A percentile compares a stretch with the other conserved stretches of the same genome.
phyloP scores from a whole-genome alignment of 192 early-diverging fungal genomes.

The Umbelopsis sp. region DNA sequence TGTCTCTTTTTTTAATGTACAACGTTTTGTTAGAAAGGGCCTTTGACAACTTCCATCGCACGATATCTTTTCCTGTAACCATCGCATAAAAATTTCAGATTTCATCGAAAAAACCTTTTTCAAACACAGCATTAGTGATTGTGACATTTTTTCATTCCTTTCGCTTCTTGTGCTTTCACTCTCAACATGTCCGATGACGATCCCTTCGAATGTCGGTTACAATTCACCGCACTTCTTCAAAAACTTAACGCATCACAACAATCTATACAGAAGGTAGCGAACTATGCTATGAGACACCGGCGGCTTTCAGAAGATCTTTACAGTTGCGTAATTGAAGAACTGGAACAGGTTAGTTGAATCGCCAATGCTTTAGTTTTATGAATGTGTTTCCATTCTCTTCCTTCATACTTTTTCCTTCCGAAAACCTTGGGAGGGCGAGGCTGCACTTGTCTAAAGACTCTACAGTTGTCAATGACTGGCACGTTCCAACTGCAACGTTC shows the following conservation, averaged over 20 bases:
- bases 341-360: slow-evolving; percentile 51
- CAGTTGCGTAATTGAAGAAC: slow-evolving; percentile 57
- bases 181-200: slow-evolving; percentile 48
- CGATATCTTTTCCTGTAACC: too few relatives aligned
- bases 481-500: too few relatives aligned
- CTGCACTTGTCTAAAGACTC: background rate
- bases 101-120: too few relatives aligned
- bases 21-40: too few relatives aligned
- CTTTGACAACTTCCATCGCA: too few relatives aligned
- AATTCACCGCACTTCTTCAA: slow-evolving; percentile 48
- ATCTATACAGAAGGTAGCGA: slow-evolving; percentile 56
- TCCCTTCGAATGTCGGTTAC: slow-evolving; percentile 58
- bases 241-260: slow-evolving; percentile 63
- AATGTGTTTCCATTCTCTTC: background rate
- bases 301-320: slow-evolving; percentile 58
- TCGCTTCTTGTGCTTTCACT: slow-evolving; percentile 13
- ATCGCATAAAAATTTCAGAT: background rate
- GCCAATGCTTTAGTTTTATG: background rate
- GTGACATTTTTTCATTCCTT: slow-evolving; percentile 12
- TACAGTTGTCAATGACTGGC: background rate
- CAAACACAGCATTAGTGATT: slow-evolving; percentile 6
- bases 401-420: background rate
- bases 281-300: slow-evolving; percentile 53
- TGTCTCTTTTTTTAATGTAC: too few relatives aligned
- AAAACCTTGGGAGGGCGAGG: background rate